These are phyloP conservation scores for Vanderwaltozyma polyspora DNA, from an alignment of 805 yeast genomes.

Conservation along the genomic window DNA sequence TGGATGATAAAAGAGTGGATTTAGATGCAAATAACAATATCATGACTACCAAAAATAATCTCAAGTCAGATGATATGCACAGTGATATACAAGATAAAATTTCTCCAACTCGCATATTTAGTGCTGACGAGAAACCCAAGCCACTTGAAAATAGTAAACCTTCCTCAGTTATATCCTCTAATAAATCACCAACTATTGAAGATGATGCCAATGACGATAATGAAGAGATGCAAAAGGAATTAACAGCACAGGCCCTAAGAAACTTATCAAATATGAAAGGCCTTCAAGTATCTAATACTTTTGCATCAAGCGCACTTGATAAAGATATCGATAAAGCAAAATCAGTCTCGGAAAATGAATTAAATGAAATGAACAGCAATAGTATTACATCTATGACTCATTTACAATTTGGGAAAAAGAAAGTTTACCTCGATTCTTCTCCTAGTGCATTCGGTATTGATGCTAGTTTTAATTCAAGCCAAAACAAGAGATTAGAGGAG, in stretches of 20 bases:
- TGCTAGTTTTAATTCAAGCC: not conserved
- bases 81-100: too few species aligned
- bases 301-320: not conserved
- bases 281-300: not conserved
- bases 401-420: slow-evolving; percentile 21
- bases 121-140: too few species aligned
- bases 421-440: slow-evolving; percentile 21
- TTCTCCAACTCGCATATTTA: too few species aligned
- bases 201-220: slow-evolving; percentile 22
- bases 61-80: not conserved
- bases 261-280: slow-evolving; percentile 25
- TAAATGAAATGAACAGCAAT: not conserved
- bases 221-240: slow-evolving; percentile 23
- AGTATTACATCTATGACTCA: slow-evolving; percentile 14
- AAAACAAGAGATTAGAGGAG: too few species aligned
- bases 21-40: slow-evolving; percentile 3
- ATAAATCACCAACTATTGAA: not conserved
- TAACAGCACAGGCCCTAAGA: slow-evolving; percentile 32
- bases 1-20: slow-evolving; percentile 17
- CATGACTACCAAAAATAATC: not conserved
- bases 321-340: not conserved
- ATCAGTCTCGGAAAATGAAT: not conserved
- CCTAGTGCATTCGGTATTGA: not conserved
- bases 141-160: too few species aligned
- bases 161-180: not conserved